Conservation (phyloP, 2,329 filamentous ascomycete genomes). For the Trichophyton rubrum region DNA sequence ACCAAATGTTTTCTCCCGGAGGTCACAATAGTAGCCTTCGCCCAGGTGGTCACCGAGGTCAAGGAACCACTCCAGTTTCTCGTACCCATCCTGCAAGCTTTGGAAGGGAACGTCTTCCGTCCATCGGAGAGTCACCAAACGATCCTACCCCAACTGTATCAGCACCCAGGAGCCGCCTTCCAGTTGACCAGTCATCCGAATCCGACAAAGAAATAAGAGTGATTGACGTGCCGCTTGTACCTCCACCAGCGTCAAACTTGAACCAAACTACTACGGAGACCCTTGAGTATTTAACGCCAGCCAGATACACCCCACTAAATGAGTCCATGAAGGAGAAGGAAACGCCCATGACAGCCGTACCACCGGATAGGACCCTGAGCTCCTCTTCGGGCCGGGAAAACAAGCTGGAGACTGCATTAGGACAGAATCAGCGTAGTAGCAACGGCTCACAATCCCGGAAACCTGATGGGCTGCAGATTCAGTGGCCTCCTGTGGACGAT, state of each 20-base stretch:
- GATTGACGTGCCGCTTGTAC: constrained; percentile 17
- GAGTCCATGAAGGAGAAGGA: constrained; percentile 26
- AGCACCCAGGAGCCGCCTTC: constrained; percentile 31
- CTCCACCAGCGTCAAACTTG: constrained; percentile 19
- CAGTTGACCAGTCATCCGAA: constrained; percentile 38
- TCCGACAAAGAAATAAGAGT: constrained; percentile 29
- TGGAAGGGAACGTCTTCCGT: constrained; percentile 55
- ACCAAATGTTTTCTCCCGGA: constrained; percentile 53
- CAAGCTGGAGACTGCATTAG: constrained; percentile 24
- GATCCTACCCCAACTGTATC: constrained; percentile 36
- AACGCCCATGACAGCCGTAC: constrained; percentile 51
- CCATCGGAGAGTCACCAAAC: constrained; percentile 58
- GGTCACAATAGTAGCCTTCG: constrained; percentile 45
- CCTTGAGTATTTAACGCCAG: constrained; percentile 32
- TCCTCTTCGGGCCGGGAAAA: constrained; percentile 2
- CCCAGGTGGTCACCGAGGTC: constrained; percentile 48
- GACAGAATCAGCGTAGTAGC: constrained; percentile 45
- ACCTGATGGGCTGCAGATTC: constrained; percentile 59
- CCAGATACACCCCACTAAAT: constrained; percentile 33
- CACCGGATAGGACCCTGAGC: constrained; percentile 37
- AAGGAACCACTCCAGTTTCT: constrained; percentile 58
- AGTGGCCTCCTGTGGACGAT: constrained; percentile 33
- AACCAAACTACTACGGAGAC: constrained; percentile 23
- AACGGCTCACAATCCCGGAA: constrained; percentile 61
- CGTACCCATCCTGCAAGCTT: constrained; percentile 51